phyloP scores from a whole-genome alignment of 2,329 filamentous ascomycete genomes.

The Metarhizium brunneum region DNA sequence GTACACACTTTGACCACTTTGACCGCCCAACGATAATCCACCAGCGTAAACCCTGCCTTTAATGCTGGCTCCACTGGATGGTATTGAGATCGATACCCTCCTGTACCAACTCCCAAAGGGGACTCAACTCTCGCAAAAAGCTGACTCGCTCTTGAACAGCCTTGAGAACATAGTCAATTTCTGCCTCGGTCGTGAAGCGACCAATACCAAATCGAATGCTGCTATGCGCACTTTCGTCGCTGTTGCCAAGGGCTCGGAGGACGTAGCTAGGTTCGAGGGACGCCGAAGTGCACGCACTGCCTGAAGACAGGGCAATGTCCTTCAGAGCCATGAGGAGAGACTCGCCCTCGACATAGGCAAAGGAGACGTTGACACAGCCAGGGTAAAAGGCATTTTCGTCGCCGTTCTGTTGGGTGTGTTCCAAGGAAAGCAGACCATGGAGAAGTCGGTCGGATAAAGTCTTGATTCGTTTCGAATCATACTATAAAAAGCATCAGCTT shows the following conservation, averaged over 20 bases:
- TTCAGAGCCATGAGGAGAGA: slow-evolving; percentile 97
- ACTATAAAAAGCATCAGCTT: slow-evolving; percentile 46
- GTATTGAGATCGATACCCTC: slow-evolving; percentile 92
- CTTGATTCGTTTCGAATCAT: slow-evolving; percentile 80
- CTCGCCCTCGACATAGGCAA: slow-evolving; percentile 96
- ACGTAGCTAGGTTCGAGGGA: slow-evolving; percentile 97
- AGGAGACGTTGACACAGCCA: slow-evolving; percentile 96
- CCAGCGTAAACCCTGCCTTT: slow-evolving; percentile 17
- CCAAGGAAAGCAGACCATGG: slow-evolving; percentile 74
- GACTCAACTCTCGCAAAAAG: slow-evolving; percentile 89
- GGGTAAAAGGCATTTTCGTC: slow-evolving; percentile 79
- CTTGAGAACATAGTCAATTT: slow-evolving; percentile 96
- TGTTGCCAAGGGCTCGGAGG: slow-evolving; percentile 85
- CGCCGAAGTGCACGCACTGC: slow-evolving; percentile 93
- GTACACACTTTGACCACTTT: not conserved
- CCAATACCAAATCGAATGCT: slow-evolving; percentile 97
- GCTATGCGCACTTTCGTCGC: slow-evolving; percentile 94
- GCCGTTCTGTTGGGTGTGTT: slow-evolving; percentile 89
- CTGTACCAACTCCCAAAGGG: slow-evolving; percentile 95
- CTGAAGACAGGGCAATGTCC: slow-evolving; percentile 93
- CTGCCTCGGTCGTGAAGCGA: slow-evolving; percentile 86
- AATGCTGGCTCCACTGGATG: slow-evolving; percentile 98
- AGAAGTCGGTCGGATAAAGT: slow-evolving; percentile 74
- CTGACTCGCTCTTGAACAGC: slow-evolving; percentile 84
- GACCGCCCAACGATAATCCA: not conserved